Percentiles rank a stretch among this genome's conserved stretches.
Evolutionary conservation across 176 grass and related monocot genomes (phyloP).

Genomic region (Elaeis guineensis): DNA sequence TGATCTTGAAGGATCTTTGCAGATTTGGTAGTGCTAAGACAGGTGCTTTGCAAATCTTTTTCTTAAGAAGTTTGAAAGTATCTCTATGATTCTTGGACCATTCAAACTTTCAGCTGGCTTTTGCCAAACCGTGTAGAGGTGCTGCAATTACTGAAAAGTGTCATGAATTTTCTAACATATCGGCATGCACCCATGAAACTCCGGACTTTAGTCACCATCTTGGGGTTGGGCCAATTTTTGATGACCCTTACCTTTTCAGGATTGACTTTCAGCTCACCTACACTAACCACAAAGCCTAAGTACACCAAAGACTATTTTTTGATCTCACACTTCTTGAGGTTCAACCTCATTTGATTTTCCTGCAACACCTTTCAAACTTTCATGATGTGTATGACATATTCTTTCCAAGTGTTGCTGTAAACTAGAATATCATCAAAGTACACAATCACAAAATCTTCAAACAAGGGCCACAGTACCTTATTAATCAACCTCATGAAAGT

Average conservation of each 20-base stretch:
- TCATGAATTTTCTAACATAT: too few relatives aligned
- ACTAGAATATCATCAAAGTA: conserved; percentile 17
- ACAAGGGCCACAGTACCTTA: neutral
- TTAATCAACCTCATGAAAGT: conserved; percentile 17
- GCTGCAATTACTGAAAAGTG: too few relatives aligned
- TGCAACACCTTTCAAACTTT: neutral
- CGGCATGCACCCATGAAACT: neutral
- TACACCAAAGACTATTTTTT: neutral
- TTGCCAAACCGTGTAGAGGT: too few relatives aligned
- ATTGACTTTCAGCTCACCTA: neutral
- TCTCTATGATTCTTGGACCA: too few relatives aligned
- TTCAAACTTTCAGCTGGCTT: too few relatives aligned
- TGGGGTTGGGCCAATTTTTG: neutral
- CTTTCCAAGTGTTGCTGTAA: neutral
- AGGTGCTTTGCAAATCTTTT: too few relatives aligned
- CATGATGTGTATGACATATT: neutral
- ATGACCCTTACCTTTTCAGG: conserved; percentile 10
- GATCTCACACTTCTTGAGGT: neutral
- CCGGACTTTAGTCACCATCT: neutral
- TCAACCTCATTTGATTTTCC: neutral
- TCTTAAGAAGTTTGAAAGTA: too few relatives aligned
- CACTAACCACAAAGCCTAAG: neutral
- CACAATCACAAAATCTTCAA: conserved; percentile 1
- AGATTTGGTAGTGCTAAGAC: too few relatives aligned
- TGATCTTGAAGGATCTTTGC: too few relatives aligned